phyloP scores from a whole-genome alignment of 2,329 filamentous ascomycete genomes.

The Colletotrichum tabaci region DNA sequence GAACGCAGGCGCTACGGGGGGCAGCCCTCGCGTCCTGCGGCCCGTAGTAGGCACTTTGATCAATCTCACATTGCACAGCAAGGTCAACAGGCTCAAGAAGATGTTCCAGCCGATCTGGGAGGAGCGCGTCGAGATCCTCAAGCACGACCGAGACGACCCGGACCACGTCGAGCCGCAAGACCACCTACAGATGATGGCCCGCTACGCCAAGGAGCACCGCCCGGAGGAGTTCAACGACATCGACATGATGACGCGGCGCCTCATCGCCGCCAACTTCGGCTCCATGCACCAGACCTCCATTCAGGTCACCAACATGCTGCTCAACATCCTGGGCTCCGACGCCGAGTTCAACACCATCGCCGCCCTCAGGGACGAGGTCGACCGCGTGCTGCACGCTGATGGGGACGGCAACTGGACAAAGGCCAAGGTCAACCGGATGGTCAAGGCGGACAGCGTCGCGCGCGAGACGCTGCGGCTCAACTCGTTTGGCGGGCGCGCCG shows the following conservation, averaged over 20 bases:
- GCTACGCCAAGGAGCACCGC: conserved; percentile 55
- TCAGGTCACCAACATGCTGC: conserved; percentile 56
- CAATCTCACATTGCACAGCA: conserved; percentile 44
- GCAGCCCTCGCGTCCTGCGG: conserved; percentile 50
- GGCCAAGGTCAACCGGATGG: conserved; percentile 53
- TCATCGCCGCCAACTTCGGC: conserved; percentile 54
- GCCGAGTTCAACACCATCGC: conserved; percentile 54
- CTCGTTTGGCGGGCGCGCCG: conserved; percentile 48
- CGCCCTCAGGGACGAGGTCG: conserved; percentile 55
- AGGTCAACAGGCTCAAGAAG: conserved; percentile 47
- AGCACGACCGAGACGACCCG: conserved; percentile 37
- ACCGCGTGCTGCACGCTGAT: conserved; percentile 48
- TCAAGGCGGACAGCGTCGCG: conserved; percentile 57
- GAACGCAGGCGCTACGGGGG: conserved; percentile 51
- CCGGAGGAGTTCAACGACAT: conserved; percentile 53
- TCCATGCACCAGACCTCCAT: conserved; percentile 59
- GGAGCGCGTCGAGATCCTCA: conserved; percentile 46
- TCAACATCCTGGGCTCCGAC: conserved; percentile 55
- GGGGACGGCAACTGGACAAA: conserved; percentile 56
- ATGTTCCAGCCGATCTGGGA: conserved; percentile 47
- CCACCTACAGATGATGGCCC: conserved; percentile 59
- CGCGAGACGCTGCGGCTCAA: conserved; percentile 60
- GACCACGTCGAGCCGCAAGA: conserved; percentile 52
- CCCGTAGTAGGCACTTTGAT: conserved; percentile 50
- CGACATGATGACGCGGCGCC: conserved; percentile 50